Evolutionary conservation across 179 eudicot genomes (phyloP).

Genomic region (Spergularia azorica): DNA sequence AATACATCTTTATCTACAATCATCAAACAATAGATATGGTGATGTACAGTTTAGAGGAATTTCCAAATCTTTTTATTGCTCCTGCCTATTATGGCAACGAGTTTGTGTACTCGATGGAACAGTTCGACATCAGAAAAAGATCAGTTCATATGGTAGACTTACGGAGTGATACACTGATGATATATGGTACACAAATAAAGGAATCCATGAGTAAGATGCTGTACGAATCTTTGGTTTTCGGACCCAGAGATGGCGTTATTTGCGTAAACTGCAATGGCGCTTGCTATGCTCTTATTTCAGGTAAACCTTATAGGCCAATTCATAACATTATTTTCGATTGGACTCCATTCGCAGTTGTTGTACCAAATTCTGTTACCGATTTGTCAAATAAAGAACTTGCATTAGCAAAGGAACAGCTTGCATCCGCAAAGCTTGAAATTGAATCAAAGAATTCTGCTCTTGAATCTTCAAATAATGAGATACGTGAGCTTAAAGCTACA

Average conservation of each 20-base stretch:
- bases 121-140: background rate
- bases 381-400: constrained; percentile 12
- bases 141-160: constrained; percentile 17
- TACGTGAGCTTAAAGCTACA: constrained; percentile 20
- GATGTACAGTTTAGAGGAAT: constrained; percentile 25
- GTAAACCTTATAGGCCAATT: constrained; percentile 23
- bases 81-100: constrained; percentile 12
- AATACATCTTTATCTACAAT: background rate
- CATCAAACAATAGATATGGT: constrained; percentile 12
- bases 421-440: constrained; percentile 3
- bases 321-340: constrained; percentile 36
- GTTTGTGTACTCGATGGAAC: constrained; percentile 22
- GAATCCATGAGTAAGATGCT: constrained; percentile 10
- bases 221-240: constrained; percentile 23
- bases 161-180: constrained; percentile 20
- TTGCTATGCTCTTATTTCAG: background rate
- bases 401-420: background rate
- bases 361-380: constrained; percentile 26
- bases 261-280: constrained; percentile 29
- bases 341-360: constrained; percentile 28
- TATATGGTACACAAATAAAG: constrained; percentile 27
- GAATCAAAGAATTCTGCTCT: constrained; percentile 12
- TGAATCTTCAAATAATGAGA: constrained; percentile 24
- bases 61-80: constrained; percentile 23
- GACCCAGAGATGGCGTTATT: background rate